phyloP scores from a whole-genome alignment of 2,329 filamentous ascomycete species.

The Sordariomycetes sp. region DNA sequence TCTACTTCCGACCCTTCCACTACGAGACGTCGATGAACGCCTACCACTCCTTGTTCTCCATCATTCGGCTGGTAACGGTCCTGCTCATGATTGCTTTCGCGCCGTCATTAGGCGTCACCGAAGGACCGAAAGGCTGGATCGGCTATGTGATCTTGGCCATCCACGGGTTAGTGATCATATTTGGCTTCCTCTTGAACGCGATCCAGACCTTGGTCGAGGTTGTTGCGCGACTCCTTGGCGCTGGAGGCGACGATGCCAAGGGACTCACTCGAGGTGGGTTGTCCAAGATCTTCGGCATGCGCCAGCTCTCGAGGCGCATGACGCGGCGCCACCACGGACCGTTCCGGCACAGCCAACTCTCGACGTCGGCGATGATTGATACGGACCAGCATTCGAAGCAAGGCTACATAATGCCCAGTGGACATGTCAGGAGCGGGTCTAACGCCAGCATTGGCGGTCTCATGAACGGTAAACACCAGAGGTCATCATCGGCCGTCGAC shows the following conservation, averaged over 20 bases:
- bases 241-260: slow-evolving; percentile 62
- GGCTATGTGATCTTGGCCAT: slow-evolving; percentile 84
- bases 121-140: slow-evolving; percentile 84
- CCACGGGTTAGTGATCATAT: slow-evolving; percentile 73
- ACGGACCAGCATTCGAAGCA: slow-evolving; percentile 55
- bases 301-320: slow-evolving; percentile 68
- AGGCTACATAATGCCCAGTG: slow-evolving; percentile 41
- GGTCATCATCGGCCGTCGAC: slow-evolving; percentile 46
- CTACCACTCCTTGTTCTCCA: slow-evolving; percentile 79
- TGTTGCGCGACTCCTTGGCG: slow-evolving; percentile 68
- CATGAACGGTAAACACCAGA: slow-evolving; percentile 22
- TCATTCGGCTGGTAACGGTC: slow-evolving; percentile 64
- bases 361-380: slow-evolving; percentile 70
- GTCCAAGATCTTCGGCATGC: slow-evolving; percentile 83
- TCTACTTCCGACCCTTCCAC: slow-evolving; percentile 84
- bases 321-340: slow-evolving; percentile 48
- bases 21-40: slow-evolving; percentile 94
- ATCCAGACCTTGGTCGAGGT: slow-evolving; percentile 88
- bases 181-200: slow-evolving; percentile 89
- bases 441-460: slow-evolving; percentile 45
- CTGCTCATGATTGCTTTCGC: slow-evolving; percentile 76
- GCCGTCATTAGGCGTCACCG: slow-evolving; percentile 66
- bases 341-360: slow-evolving; percentile 71
- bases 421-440: slow-evolving; percentile 50
- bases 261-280: slow-evolving; percentile 71